Conservation (phyloP, 1,284 basidiomycete genomes). For the Cutaneotrichosporon spelunceum region DNA sequence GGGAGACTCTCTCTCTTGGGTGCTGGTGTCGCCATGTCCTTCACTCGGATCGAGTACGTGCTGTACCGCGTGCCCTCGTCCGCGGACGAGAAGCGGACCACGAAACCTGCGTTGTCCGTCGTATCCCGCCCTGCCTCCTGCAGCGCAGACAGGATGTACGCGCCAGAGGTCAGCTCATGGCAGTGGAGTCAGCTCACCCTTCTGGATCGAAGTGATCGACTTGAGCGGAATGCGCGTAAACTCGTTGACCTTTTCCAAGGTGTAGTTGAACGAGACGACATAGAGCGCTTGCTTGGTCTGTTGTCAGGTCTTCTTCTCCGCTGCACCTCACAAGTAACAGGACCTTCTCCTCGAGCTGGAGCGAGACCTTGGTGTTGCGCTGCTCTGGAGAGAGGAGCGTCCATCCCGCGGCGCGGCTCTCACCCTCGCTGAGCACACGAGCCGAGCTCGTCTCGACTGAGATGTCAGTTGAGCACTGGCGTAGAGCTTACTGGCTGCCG, state of each 20-base stretch:
- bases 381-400: conserved; percentile 82
- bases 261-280: conserved; percentile 79
- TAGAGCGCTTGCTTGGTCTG: conserved; percentile 66
- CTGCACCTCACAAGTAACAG: conserved; percentile 66
- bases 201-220: conserved; percentile 75
- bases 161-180: not conserved
- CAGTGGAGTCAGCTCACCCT: conserved; percentile 57
- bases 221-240: conserved; percentile 84
- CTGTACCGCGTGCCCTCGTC: conserved; percentile 67
- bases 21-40: conserved; percentile 9
- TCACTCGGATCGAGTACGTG: conserved; percentile 78
- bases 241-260: conserved; percentile 80
- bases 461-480: not conserved
- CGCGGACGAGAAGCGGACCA: conserved; percentile 67
- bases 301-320: conserved; percentile 12
- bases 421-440: conserved; percentile 75
- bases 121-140: conserved; percentile 85
- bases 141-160: conserved; percentile 81
- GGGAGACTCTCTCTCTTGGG: conserved; percentile 5
- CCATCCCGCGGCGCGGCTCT: conserved; percentile 80
- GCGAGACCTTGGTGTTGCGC: conserved; percentile 65
- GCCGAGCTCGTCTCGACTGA: conserved; percentile 73
- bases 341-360: conserved; percentile 89
- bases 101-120: conserved; percentile 78
- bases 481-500: conserved; percentile 65